Evolutionary conservation across 805 yeast genomes (phyloP).

Genomic region (Candida sakaeoensis): DNA sequence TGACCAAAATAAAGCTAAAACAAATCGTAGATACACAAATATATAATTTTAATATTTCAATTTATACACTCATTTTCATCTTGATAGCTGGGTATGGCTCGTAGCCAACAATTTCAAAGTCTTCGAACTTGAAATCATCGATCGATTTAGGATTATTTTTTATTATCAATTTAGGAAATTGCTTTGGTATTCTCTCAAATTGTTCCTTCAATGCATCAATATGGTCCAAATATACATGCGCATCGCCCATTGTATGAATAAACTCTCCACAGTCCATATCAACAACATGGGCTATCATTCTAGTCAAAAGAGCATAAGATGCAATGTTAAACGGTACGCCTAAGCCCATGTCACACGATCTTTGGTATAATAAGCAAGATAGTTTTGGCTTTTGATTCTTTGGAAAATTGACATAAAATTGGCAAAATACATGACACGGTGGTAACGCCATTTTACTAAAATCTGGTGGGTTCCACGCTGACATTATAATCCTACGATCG

Average conservation of each 20-base stretch:
- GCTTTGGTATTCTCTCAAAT: constrained; percentile 65
- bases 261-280: constrained; percentile 95
- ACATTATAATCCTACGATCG: constrained; percentile 88
- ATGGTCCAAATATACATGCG: constrained; percentile 92
- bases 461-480: constrained; percentile 99
- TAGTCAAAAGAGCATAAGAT: constrained; percentile 86
- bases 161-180: constrained; percentile 76
- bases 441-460: constrained; percentile 94
- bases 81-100: constrained; percentile 79
- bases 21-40: constrained; percentile 7
- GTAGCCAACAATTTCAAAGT: constrained; percentile 77
- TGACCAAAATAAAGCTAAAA: constrained; percentile 22
- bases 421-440: constrained; percentile 96
- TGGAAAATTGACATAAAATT: constrained; percentile 90
- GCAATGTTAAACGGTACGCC: constrained; percentile 99
- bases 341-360: constrained; percentile 99
- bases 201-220: constrained; percentile 87
- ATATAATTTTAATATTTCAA: constrained; percentile 4
- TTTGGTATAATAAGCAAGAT: constrained; percentile 87
- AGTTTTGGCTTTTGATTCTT: constrained; percentile 56
- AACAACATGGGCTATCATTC: constrained; percentile 94
- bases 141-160: constrained; percentile 65
- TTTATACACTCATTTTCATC: constrained; percentile 96
- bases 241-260: constrained; percentile 93
- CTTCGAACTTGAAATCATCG: constrained; percentile 86